Evolutionary conservation across 2,329 filamentous ascomycete species (phyloP).

Genomic region (Fusarium denticulatum): DNA sequence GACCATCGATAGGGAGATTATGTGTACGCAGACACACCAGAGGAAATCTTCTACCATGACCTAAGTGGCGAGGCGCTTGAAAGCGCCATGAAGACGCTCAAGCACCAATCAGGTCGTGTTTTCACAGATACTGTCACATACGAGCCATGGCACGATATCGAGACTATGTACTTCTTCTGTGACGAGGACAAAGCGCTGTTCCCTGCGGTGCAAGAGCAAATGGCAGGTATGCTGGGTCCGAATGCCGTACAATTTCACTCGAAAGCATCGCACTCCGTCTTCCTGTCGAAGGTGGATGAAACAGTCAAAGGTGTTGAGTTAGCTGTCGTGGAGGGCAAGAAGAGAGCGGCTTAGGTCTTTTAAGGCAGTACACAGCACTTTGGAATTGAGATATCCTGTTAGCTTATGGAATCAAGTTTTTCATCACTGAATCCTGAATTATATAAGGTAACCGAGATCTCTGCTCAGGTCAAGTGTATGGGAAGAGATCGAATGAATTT

Average conservation of each 20-base stretch:
- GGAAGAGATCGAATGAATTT: no score
- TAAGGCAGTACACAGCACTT: fast-evolving
- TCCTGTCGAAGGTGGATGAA: slow-evolving; percentile 21
- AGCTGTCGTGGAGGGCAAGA: slow-evolving; percentile 10
- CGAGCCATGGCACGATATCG: slow-evolving; percentile 44
- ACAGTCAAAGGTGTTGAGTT: slow-evolving; percentile 29
- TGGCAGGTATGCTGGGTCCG: slow-evolving; percentile 25
- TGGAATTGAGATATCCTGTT: not conserved
- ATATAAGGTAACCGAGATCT: fast-evolving
- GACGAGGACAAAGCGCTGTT: slow-evolving; percentile 39
- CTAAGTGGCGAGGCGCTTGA: slow-evolving; percentile 18
- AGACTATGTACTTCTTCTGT: slow-evolving; percentile 40
- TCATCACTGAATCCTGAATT: not conserved
- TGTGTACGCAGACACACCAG: slow-evolving; percentile 14
- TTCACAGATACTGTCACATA: slow-evolving; percentile 39
- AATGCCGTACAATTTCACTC: slow-evolving; percentile 11
- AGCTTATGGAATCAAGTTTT: not conserved
- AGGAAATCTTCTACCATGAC: slow-evolving; percentile 42
- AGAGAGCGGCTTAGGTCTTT: not conserved
- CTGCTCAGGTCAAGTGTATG: fast-evolving
- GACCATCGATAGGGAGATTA: slow-evolving; percentile 7
- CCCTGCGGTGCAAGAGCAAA: slow-evolving; percentile 28
- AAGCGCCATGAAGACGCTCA: slow-evolving; percentile 12
- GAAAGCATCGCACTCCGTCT: slow-evolving; percentile 25
- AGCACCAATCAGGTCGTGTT: slow-evolving; percentile 25